These are phyloP conservation scores for Calocybe gangraenosa DNA, from an alignment of 768 basidiomycete genomes.

Conservation along the genomic window DNA sequence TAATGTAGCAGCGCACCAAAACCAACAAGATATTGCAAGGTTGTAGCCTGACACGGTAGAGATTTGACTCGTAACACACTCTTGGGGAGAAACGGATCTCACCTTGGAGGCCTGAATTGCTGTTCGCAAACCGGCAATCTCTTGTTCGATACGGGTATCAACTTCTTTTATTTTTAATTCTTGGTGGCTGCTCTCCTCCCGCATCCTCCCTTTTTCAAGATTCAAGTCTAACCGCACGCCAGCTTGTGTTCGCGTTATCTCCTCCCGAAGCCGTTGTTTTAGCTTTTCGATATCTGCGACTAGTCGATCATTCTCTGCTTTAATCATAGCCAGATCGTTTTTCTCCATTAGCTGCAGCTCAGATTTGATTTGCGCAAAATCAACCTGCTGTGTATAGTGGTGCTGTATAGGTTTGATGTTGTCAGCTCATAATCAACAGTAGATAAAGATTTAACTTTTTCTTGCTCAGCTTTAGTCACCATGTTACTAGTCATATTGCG, in stretches of 20 bases:
- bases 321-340: conserved; percentile 93
- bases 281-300: conserved; percentile 89
- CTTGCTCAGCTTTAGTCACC: conserved; percentile 94
- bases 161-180: conserved; percentile 98
- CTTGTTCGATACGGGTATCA: conserved; percentile 94
- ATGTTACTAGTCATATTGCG: conserved; percentile 94
- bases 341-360: conserved; percentile 95
- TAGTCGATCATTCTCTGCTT: conserved; percentile 94
- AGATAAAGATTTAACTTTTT: conserved; percentile 58
- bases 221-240: conserved; percentile 94
- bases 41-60: conserved; percentile 57
- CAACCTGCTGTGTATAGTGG: conserved; percentile 93
- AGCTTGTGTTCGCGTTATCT: conserved; percentile 87
- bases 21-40: conserved; percentile 82
- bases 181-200: conserved; percentile 88
- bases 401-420: conserved; percentile 44
- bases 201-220: conserved; percentile 92
- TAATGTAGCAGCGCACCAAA: conserved; percentile 55
- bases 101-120: conserved; percentile 85
- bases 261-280: conserved; percentile 88
- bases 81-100: conserved; percentile 14
- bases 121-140: conserved; percentile 84
- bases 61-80: neutral
- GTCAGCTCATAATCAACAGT: neutral
- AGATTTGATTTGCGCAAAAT: conserved; percentile 94